Evolutionary conservation across 768 basidiomycete species (phyloP).

Genomic region (Leccinum boreale): DNA sequence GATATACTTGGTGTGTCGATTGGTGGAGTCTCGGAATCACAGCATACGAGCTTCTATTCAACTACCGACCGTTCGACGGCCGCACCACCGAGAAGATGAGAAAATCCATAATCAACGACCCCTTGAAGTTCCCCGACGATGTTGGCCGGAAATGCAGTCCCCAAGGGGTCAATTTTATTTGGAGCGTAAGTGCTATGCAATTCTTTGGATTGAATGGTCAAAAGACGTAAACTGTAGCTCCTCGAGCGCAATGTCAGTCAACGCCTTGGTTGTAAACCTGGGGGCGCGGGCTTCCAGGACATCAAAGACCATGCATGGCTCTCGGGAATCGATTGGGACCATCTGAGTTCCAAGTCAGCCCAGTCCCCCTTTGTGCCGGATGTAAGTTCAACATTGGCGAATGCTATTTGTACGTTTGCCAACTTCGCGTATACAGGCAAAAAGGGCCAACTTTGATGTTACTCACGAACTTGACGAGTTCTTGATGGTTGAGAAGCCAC

Average conservation of each 20-base stretch:
- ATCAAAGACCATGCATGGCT: conserved; percentile 88
- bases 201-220: conserved; percentile 7
- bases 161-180: conserved; percentile 63
- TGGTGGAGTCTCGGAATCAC: conserved; percentile 96
- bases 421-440: conserved; percentile 53
- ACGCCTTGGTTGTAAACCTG: conserved; percentile 76
- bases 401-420: neutral
- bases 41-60: conserved; percentile 86
- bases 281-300: conserved; percentile 70
- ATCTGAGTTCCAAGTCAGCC: conserved; percentile 62
- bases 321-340: conserved; percentile 73
- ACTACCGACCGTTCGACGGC: conserved; percentile 84
- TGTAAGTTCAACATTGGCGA: conserved; percentile 49
- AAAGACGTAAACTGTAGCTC: conserved; percentile 46
- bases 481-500: conserved; percentile 95
- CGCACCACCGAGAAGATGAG: conserved; percentile 87
- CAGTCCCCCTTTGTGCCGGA: conserved; percentile 90
- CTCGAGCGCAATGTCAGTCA: conserved; percentile 77
- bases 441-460: conserved; percentile 97
- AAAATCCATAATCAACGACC: conserved; percentile 78
- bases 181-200: conserved; percentile 49
- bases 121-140: conserved; percentile 74
- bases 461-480: conserved; percentile 97
- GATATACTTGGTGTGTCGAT: conserved; percentile 91
- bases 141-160: conserved; percentile 57